phyloP scores from a whole-genome alignment of 306 rosid species.

The Vicia faba region DNA sequence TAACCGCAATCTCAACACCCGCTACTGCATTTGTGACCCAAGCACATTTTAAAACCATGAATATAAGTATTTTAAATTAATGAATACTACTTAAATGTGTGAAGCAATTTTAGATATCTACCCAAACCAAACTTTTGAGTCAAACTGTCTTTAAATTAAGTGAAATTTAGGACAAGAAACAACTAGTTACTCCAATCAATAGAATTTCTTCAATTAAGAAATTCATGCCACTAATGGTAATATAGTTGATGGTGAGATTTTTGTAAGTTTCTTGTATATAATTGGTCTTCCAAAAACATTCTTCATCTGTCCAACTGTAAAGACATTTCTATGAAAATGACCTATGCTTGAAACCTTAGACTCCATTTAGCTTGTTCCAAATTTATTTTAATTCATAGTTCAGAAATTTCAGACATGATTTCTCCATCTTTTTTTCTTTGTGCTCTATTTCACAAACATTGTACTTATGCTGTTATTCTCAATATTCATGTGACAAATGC shows the following conservation, averaged over 20 bases:
- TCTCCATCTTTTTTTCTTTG: conserved; percentile 24
- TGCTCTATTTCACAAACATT: conserved; percentile 30
- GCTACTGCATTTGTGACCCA: too few relatives aligned
- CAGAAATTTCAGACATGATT: conserved; percentile 35
- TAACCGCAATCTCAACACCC: too few relatives aligned
- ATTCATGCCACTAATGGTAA: conserved; percentile 25
- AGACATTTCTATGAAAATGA: conserved; percentile 43
- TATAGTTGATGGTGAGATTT: conserved; percentile 20
- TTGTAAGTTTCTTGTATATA: conserved; percentile 20
- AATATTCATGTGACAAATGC: conserved; percentile 8
- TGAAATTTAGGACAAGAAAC: background rate
- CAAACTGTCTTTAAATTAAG: background rate
- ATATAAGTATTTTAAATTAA: too few relatives aligned
- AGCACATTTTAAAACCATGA: too few relatives aligned
- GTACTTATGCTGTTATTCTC: conserved; percentile 24
- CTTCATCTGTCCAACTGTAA: conserved; percentile 44
- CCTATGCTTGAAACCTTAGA: conserved; percentile 39
- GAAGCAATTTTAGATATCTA: too few relatives aligned
- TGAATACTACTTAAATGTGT: too few relatives aligned
- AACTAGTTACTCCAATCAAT: background rate
- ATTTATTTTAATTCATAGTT: conserved; percentile 35
- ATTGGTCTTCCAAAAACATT: conserved; percentile 27
- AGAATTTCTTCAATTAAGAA: conserved; percentile 25
- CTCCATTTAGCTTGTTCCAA: conserved; percentile 37
- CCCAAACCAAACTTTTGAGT: too few relatives aligned